These are phyloP conservation scores for Diaporthe citriasiana DNA, from an alignment of 2,329 filamentous ascomycete genomes.

Conservation along the genomic window DNA sequence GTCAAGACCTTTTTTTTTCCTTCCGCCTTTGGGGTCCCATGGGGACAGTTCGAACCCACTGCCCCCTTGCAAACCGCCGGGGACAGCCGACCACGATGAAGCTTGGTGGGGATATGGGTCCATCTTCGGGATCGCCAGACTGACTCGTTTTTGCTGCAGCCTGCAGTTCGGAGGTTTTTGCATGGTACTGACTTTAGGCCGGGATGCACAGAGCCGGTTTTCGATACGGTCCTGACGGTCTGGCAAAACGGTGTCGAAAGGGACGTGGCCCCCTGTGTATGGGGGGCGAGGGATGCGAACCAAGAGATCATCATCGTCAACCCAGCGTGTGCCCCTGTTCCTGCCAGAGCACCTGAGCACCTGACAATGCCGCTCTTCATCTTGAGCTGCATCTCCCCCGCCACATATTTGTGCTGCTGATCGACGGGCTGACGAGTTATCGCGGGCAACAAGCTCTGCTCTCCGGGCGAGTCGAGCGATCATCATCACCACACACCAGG, in stretches of 20 bases:
- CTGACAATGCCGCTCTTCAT: slow-evolving; percentile 29
- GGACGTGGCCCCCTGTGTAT: not conserved
- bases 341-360: slow-evolving; percentile 13
- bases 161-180: slow-evolving; percentile 2
- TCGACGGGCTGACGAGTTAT: slow-evolving; percentile 15
- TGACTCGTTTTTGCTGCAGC: slow-evolving; percentile 32
- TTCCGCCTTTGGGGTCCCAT: slow-evolving; percentile 18
- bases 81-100: slow-evolving; percentile 34
- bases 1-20: slow-evolving; percentile 10
- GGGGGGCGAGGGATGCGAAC: not conserved
- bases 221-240: not conserved
- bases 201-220: slow-evolving; percentile 3
- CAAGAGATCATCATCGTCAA: slow-evolving; percentile 21
- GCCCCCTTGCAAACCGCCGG: slow-evolving; percentile 36
- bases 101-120: slow-evolving; percentile 22
- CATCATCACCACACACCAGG: slow-evolving; percentile 15
- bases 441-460: slow-evolving; percentile 1
- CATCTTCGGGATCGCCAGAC: slow-evolving; percentile 32
- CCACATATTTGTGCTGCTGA: not conserved
- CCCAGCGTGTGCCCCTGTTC: not conserved
- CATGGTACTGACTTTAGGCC: slow-evolving; percentile 26
- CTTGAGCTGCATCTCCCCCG: not conserved
- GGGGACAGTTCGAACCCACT: slow-evolving; percentile 13
- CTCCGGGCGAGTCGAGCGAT: not conserved
- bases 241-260: not conserved